A percentile compares a stretch with the other conserved stretches of the same genome.
Evolutionary conservation across 352 stramenopile genomes (phyloP).

Genomic region (Peronosclerospora sorghi): DNA sequence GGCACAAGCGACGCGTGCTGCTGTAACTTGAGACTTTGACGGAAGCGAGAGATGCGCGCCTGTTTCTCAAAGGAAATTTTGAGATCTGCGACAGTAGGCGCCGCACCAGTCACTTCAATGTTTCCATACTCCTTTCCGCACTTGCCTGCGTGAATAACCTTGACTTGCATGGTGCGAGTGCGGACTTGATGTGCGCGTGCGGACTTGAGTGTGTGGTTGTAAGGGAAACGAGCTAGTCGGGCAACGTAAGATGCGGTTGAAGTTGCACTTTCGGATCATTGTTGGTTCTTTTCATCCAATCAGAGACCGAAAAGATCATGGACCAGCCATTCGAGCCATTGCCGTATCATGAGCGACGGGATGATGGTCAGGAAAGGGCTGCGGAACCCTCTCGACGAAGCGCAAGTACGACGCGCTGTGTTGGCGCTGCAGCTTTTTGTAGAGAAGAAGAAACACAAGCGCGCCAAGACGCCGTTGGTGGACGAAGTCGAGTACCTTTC

Average conservation of each 20-base stretch:
- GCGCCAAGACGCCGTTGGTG: conserved; percentile 50
- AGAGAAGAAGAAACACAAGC: conserved; percentile 29
- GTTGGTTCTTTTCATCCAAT: conserved; percentile 9
- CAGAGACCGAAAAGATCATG: background rate
- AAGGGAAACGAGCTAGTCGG: too few relatives aligned
- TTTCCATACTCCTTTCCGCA: conserved; percentile 40
- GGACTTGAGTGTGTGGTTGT: conserved; percentile 6
- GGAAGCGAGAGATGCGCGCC: conserved; percentile 37
- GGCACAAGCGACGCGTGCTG: conserved; percentile 16
- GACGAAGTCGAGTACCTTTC: conserved; percentile 43
- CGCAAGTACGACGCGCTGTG: conserved; percentile 63
- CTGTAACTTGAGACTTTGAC: conserved; percentile 55
- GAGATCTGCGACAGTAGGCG: conserved; percentile 33
- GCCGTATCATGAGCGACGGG: conserved; percentile 3
- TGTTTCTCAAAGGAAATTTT: conserved; percentile 49
- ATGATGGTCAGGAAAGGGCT: conserved; percentile 45
- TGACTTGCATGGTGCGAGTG: conserved; percentile 42
- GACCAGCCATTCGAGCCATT: conserved; percentile 6
- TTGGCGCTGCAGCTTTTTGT: conserved; percentile 50
- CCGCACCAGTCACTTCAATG: conserved; percentile 23
- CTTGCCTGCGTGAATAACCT: conserved; percentile 44
- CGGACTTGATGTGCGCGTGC: conserved; percentile 7
- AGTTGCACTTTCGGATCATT: background rate
- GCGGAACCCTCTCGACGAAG: conserved; percentile 58
- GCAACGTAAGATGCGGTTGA: too few relatives aligned